These are phyloP conservation scores for Aspergillus ruber DNA, from an alignment of 2,329 filamentous ascomycete genomes.

Conservation along the genomic window DNA sequence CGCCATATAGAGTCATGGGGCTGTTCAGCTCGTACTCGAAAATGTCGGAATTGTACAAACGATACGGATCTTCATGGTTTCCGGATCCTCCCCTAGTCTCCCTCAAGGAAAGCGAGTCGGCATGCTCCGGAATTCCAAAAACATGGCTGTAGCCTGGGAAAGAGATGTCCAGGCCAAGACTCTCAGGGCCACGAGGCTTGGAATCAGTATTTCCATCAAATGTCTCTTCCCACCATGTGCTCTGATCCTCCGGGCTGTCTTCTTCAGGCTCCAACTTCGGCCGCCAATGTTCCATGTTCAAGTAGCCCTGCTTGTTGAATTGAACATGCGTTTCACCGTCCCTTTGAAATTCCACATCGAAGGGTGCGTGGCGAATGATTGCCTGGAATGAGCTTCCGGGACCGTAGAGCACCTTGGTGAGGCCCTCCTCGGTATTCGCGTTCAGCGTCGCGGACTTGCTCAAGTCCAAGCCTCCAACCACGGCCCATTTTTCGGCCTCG, in stretches of 20 bases:
- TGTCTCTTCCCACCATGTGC: constrained; percentile 95
- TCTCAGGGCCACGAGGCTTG: constrained; percentile 92
- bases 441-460: constrained; percentile 66
- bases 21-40: constrained; percentile 97
- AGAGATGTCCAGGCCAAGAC: constrained; percentile 80
- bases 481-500: constrained; percentile 76
- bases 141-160: constrained; percentile 91
- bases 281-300: constrained; percentile 96
- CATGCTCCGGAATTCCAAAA: constrained; percentile 89
- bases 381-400: constrained; percentile 70
- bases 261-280: constrained; percentile 67
- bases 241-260: constrained; percentile 53
- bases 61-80: constrained; percentile 82
- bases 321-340: constrained; percentile 76
- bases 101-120: constrained; percentile 79
- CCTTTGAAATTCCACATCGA: constrained; percentile 77
- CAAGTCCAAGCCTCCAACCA: constrained; percentile 71
- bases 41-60: constrained; percentile 92
- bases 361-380: constrained; percentile 74
- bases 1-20: constrained; percentile 96
- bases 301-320: constrained; percentile 79
- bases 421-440: constrained; percentile 59
- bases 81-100: constrained; percentile 79
- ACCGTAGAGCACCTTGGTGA: constrained; percentile 72
- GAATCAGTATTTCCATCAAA: constrained; percentile 94